Evolutionary conservation across 2,329 filamentous ascomycete species (phyloP).

Genomic region (Pseudopithomyces chartarum): DNA sequence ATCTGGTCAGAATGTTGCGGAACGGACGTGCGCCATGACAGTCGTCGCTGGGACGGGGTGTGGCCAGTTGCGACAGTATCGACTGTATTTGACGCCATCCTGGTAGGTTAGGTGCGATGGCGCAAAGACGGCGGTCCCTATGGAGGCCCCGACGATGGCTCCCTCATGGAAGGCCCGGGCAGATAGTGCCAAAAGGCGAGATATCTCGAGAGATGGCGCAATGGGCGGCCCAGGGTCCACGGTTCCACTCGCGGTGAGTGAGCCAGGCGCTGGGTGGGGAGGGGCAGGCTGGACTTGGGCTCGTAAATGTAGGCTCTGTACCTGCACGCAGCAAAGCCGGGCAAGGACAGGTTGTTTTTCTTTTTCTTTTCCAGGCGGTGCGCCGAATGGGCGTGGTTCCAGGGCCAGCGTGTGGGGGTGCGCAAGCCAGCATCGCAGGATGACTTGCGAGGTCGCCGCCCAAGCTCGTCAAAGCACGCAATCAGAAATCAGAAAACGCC

Average conservation of each 20-base stretch:
- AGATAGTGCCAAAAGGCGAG: not conserved
- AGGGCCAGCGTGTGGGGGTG: not conserved
- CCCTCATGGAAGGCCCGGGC: conserved; percentile 5
- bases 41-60: conserved; percentile 28
- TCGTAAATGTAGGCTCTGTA: not conserved
- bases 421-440: not conserved
- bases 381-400: not conserved
- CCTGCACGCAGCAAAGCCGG: not conserved
- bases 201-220: conserved; percentile 16
- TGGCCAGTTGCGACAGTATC: conserved; percentile 33
- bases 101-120: conserved; percentile 8
- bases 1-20: conserved; percentile 14
- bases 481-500: conserved; percentile 9
- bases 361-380: not conserved
- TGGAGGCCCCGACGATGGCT: conserved; percentile 12
- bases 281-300: not conserved
- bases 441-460: conserved; percentile 5
- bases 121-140: conserved; percentile 17
- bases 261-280: not conserved
- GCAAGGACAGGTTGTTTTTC: not conserved
- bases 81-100: conserved; percentile 35
- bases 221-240: not conserved
- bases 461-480: conserved; percentile 9
- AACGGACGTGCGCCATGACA: conserved; percentile 35
- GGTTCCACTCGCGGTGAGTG: conserved; percentile 1